phyloP scores from a whole-genome alignment of 2,329 filamentous ascomycete species.

The Cordyceps sp. region DNA sequence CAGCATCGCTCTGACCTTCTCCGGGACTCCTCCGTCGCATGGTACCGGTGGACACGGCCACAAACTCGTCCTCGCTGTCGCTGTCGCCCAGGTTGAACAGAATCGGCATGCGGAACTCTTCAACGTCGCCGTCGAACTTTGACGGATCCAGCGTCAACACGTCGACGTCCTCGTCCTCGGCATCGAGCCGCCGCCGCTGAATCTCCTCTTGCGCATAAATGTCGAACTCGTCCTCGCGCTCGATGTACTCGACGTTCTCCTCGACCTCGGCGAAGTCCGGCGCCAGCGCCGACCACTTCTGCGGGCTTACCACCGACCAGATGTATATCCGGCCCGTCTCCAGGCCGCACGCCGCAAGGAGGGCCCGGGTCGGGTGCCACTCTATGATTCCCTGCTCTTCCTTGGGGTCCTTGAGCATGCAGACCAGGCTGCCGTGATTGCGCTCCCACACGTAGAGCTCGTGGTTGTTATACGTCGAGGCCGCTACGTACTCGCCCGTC shows the following conservation, averaged over 20 bases:
- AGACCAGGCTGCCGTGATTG: slow-evolving; percentile 80
- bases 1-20: slow-evolving; percentile 44
- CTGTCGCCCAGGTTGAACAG: slow-evolving; percentile 85
- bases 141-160: slow-evolving; percentile 62
- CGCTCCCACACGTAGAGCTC: slow-evolving; percentile 98
- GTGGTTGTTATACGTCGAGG: slow-evolving; percentile 95
- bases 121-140: slow-evolving; percentile 41
- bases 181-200: slow-evolving; percentile 74
- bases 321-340: slow-evolving; percentile 90
- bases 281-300: slow-evolving; percentile 92
- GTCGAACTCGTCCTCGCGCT: slow-evolving; percentile 94
- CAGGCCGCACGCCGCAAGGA: slow-evolving; percentile 80
- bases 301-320: slow-evolving; percentile 88
- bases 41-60: slow-evolving; percentile 55
- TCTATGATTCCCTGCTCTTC: slow-evolving; percentile 94
- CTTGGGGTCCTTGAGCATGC: slow-evolving; percentile 91
- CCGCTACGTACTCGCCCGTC: slow-evolving; percentile 88
- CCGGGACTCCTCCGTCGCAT: slow-evolving; percentile 76
- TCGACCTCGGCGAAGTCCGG: slow-evolving; percentile 96
- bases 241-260: slow-evolving; percentile 94
- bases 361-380: slow-evolving; percentile 80
- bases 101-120: slow-evolving; percentile 79
- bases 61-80: slow-evolving; percentile 83
- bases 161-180: slow-evolving; percentile 88
- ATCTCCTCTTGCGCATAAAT: slow-evolving; percentile 92